A percentile compares a stretch with the other conserved stretches of the same genome.
Evolutionary conservation across 768 basidiomycete species (phyloP).

Genomic region (Chalciporus pseudorubinellus): DNA sequence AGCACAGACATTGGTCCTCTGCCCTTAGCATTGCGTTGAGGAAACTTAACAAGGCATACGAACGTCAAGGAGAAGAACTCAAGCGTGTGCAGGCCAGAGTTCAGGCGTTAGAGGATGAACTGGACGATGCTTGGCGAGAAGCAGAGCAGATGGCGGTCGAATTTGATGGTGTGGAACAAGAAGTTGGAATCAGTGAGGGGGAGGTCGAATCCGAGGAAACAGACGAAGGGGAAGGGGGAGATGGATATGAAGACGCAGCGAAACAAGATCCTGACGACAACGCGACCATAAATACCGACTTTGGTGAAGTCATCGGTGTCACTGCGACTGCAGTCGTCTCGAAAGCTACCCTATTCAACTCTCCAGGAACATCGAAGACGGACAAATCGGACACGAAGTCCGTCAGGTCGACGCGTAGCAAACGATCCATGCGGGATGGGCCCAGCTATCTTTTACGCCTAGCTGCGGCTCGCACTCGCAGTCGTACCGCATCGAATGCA

Average conservation of each 20-base stretch:
- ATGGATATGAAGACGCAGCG: slow-evolving; percentile 18
- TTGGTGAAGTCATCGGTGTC: slow-evolving; percentile 36
- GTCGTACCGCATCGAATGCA: slow-evolving; percentile 59
- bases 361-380: background rate
- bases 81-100: slow-evolving; percentile 46
- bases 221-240: background rate
- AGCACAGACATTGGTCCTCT: slow-evolving; percentile 70
- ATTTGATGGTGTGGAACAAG: slow-evolving; percentile 59
- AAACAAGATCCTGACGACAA: slow-evolving; percentile 25
- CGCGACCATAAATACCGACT: slow-evolving; percentile 23
- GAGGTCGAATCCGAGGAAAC: slow-evolving; percentile 24
- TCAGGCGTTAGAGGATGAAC: slow-evolving; percentile 59
- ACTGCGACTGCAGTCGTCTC: slow-evolving; percentile 38
- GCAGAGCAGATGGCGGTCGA: slow-evolving; percentile 72
- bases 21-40: slow-evolving; percentile 74
- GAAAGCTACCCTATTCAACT: slow-evolving; percentile 33
- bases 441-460: slow-evolving; percentile 43
- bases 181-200: slow-evolving; percentile 21
- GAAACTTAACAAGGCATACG: slow-evolving; percentile 76
- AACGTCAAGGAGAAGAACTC: slow-evolving; percentile 60
- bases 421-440: slow-evolving; percentile 23
- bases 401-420: slow-evolving; percentile 26
- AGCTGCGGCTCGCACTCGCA: slow-evolving; percentile 63
- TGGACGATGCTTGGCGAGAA: slow-evolving; percentile 79
- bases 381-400: slow-evolving; percentile 23